Evolutionary conservation across 805 yeast genomes (phyloP), one percentile per base, ranked within the genome.

Genomic region (Middelhovenomyces tepae): DNA sequence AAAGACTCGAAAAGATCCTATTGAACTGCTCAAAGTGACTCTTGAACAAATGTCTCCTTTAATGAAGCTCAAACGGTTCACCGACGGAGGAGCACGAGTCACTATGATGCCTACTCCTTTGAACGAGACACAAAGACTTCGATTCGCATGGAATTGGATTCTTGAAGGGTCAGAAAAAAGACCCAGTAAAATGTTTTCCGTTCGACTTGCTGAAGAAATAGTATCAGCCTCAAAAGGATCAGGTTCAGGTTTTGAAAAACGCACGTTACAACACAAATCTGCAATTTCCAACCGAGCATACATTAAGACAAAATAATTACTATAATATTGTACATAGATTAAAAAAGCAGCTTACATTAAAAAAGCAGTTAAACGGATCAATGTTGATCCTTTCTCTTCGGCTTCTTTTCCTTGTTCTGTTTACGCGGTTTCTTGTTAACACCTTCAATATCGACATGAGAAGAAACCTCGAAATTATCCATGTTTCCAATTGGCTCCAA

Each of bases 71-170:
- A 79, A 75, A 53, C 75, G 85, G 10, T 73, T 73, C 52, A 77
- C 76, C 49, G 85, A 91, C 3, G 91, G 91, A 38, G 79, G 79
- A 36, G 96, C 96, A 27, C 84, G 87, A 54, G 76, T 78, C 39
- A 70, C 71, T 39, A 69, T 76, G 24, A 78, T 84, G 32, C 98
- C 98, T 4, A 75, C 72, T 22, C 94, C 96, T 7, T 65, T 89
- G 49, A 75, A 73, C 31, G 75, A 73, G 48, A 76, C 85, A 59
- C 94, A 86, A 60, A 72, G 97, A 57, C 65, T 74, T 47, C 73
- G 95, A 58, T 74, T 73, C 50, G 95, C 97, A 2, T 82, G 93
- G 67, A 59, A 66, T 44, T 91, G 97, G 97, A 79, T 91, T 31
- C 58, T 86, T 35, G 95, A 84, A 39, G 85, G 93, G 14, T 73